Evolutionary conservation across 1,284 basidiomycete species (phyloP).

Genomic region (Ceratobasidium sp.): DNA sequence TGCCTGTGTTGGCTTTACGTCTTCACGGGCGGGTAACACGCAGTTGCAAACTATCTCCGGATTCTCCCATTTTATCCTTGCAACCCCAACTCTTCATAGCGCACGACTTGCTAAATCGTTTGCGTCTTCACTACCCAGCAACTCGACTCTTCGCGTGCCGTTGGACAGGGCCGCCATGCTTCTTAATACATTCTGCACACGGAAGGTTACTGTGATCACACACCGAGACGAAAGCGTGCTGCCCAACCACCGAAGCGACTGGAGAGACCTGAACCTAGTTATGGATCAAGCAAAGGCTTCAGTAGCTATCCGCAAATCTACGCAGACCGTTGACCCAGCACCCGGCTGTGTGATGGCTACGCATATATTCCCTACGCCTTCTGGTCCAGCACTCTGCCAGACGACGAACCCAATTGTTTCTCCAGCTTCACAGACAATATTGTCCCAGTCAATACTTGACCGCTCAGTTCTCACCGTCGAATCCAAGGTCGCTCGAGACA

Average conservation of each 20-base stretch:
- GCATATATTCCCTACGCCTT: conserved; percentile 56
- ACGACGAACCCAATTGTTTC: conserved; percentile 77
- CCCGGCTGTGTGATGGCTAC: conserved; percentile 72
- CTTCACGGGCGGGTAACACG: conserved; percentile 36
- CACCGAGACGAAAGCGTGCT: conserved; percentile 71
- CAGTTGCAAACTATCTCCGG: conserved; percentile 51
- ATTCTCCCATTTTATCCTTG: conserved; percentile 74
- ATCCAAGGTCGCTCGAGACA: conserved; percentile 59
- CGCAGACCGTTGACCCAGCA: conserved; percentile 50
- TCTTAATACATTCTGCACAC: conserved; percentile 63
- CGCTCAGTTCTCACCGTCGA: conserved; percentile 66
- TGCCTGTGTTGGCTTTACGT: conserved; percentile 47
- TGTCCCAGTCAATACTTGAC: conserved; percentile 69
- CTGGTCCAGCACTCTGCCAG: conserved; percentile 61
- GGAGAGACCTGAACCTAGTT: conserved; percentile 74
- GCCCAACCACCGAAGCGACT: conserved; percentile 61
- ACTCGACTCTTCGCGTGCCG: conserved; percentile 49
- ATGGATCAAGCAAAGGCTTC: conserved; percentile 46
- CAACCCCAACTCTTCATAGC: conserved; percentile 74
- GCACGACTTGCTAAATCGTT: conserved; percentile 61
- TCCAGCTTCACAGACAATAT: conserved; percentile 60
- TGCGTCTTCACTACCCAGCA: conserved; percentile 52
- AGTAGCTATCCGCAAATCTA: conserved; percentile 40
- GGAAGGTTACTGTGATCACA: conserved; percentile 45
- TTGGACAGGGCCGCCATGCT: conserved; percentile 55